phyloP scores from a whole-genome alignment of 2,329 filamentous ascomycete genomes.

The Blumeria graminis region DNA sequence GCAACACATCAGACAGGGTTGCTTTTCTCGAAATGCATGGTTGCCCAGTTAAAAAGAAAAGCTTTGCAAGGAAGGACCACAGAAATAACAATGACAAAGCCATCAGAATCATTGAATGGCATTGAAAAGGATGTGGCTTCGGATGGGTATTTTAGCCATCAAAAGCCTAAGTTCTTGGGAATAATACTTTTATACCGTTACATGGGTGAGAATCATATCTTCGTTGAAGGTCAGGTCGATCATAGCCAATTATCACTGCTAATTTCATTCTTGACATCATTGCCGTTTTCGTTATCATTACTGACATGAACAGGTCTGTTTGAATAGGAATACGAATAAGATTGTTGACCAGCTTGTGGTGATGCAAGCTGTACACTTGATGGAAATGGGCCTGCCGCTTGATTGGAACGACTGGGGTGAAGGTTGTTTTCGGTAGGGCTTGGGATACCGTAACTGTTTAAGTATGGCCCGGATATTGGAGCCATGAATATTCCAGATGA shows the following conservation, averaged over 20 bases:
- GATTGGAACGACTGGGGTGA: constrained; percentile 5
- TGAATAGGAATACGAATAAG: constrained; percentile 11
- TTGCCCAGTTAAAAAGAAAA: constrained; percentile 7
- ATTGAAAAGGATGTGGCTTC: no score
- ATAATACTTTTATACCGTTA: constrained; percentile 17
- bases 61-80: constrained; percentile 5
- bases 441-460: constrained; percentile 11
- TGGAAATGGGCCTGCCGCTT: constrained; percentile 8
- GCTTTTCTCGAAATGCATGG: constrained; percentile 12
- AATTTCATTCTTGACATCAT: constrained; percentile 6
- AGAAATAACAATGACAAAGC: no score
- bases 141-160: constrained; percentile 1
- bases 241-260: constrained; percentile 14
- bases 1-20: constrained; percentile 8
- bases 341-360: constrained; percentile 5
- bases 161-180: constrained; percentile 8
- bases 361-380: constrained; percentile 10
- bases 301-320: no score
- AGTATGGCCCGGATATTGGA: constrained; percentile 7
- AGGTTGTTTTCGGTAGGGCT: constrained; percentile 6
- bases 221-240: constrained; percentile 11
- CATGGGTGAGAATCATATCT: constrained; percentile 16
- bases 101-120: no score
- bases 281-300: no score
- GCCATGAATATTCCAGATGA: constrained; percentile 10